Evolutionary conservation across 805 yeast genomes (phyloP).

Genomic region (Candida silvatica): DNA sequence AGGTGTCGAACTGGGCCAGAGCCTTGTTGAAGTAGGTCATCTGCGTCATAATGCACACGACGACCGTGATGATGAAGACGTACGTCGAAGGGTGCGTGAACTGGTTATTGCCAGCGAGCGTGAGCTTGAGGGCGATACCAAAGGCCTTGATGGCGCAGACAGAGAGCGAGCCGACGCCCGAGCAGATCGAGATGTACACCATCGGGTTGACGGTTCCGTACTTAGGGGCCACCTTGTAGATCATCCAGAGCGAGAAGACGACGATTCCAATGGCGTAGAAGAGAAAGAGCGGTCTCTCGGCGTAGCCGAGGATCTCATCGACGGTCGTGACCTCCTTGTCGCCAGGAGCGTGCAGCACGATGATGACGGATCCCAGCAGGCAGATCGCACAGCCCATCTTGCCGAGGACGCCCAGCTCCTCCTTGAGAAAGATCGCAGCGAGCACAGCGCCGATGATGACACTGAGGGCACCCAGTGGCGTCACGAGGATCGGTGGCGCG

Average conservation of each 20-base stretch:
- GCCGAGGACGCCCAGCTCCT: constrained; percentile 81
- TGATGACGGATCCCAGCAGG: constrained; percentile 77
- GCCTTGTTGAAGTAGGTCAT: constrained; percentile 95
- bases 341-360: constrained; percentile 89
- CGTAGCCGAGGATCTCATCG: constrained; percentile 77
- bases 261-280: constrained; percentile 57
- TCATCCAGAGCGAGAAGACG: constrained; percentile 65
- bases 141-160: constrained; percentile 91
- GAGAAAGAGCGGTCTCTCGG: constrained; percentile 69
- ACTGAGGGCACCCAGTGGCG: constrained; percentile 85
- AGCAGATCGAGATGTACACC: constrained; percentile 84
- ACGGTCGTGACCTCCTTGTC: constrained; percentile 84
- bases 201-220: constrained; percentile 78
- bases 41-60: constrained; percentile 75
- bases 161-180: constrained; percentile 82
- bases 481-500: constrained; percentile 89
- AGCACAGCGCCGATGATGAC: constrained; percentile 89
- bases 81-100: constrained; percentile 80
- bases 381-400: constrained; percentile 92
- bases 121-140: constrained; percentile 83
- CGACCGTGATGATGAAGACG: constrained; percentile 70
- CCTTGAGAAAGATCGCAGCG: constrained; percentile 78
- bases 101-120: constrained; percentile 80
- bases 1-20: constrained; percentile 85
- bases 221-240: constrained; percentile 73